Conservation (phyloP, 2,329 filamentous ascomycete species). For the Ceratocystis lukuohia region DNA sequence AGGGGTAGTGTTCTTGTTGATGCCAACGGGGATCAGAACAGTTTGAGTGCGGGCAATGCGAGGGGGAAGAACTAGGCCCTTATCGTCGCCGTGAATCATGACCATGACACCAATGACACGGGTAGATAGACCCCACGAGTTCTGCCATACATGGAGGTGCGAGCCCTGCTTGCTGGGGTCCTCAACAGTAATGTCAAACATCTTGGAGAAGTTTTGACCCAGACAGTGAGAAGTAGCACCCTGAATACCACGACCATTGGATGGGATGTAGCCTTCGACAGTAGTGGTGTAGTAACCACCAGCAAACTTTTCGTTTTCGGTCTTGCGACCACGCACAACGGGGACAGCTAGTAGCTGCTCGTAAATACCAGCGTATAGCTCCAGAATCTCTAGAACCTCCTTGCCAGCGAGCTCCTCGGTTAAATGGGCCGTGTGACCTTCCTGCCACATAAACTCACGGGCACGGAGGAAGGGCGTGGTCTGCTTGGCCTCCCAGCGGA, state of each 20-base stretch:
- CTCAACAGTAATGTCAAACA: constrained; percentile 97
- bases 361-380: constrained; percentile 84
- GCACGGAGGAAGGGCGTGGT: constrained; percentile 76
- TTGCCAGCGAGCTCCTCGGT: constrained; percentile 67
- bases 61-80: constrained; percentile 85
- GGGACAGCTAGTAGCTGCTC: constrained; percentile 88
- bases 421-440: constrained; percentile 82
- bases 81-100: constrained; percentile 94
- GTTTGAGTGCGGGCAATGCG: constrained; percentile 76
- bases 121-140: constrained; percentile 96
- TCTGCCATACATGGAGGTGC: constrained; percentile 88
- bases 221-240: constrained; percentile 88
- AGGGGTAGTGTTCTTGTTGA: constrained; percentile 73
- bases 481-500: constrained; percentile 97
- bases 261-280: constrained; percentile 90
- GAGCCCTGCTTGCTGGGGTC: constrained; percentile 71
- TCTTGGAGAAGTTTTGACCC: constrained; percentile 97
- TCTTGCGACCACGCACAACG: constrained; percentile 87
- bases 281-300: constrained; percentile 95
- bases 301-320: constrained; percentile 95
- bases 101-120: constrained; percentile 98
- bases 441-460: constrained; percentile 95
- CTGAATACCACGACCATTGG: constrained; percentile 92
- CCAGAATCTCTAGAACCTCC: constrained; percentile 86
- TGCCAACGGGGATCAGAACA: constrained; percentile 80